Conservation (phyloP, 2,329 filamentous ascomycete genomes). For the Diplocarpon rosae region DNA sequence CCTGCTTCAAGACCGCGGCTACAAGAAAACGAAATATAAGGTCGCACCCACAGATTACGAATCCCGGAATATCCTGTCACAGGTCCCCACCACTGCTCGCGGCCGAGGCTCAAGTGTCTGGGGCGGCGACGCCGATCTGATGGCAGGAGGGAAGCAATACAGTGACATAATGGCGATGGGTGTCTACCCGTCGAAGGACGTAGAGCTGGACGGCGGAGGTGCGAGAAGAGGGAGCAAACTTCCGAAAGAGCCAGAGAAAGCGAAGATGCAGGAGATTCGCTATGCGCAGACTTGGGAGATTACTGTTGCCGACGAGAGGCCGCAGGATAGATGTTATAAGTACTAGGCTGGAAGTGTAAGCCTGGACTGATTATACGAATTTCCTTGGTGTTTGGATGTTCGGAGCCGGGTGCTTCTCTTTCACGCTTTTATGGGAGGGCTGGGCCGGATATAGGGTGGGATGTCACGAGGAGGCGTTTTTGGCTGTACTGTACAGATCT, state of each 20-base stretch:
- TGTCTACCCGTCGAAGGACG: background rate
- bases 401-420: no score
- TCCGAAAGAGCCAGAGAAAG: conserved; percentile 13
- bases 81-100: conserved; percentile 31
- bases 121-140: conserved; percentile 83
- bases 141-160: conserved; percentile 48
- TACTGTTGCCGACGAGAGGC: conserved; percentile 7
- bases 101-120: conserved; percentile 38
- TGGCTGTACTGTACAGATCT: no score
- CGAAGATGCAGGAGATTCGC: conserved; percentile 25
- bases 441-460: no score
- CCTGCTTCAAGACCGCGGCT: conserved; percentile 77
- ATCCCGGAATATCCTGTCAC: conserved; percentile 23
- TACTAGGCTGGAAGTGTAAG: no score
- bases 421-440: no score
- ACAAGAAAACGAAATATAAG: conserved; percentile 77
- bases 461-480: no score
- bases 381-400: no score
- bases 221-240: background rate
- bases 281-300: conserved; percentile 21
- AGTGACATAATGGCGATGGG: conserved; percentile 5
- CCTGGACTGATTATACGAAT: no score
- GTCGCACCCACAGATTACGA: conserved; percentile 22
- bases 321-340: no score
- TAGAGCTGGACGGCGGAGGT: conserved; percentile 15